Evolutionary conservation across 2,329 filamentous ascomycete genomes (phyloP), one percentile per base, ranked within the genome.

Genomic region (Monosporascus sp.): DNA sequence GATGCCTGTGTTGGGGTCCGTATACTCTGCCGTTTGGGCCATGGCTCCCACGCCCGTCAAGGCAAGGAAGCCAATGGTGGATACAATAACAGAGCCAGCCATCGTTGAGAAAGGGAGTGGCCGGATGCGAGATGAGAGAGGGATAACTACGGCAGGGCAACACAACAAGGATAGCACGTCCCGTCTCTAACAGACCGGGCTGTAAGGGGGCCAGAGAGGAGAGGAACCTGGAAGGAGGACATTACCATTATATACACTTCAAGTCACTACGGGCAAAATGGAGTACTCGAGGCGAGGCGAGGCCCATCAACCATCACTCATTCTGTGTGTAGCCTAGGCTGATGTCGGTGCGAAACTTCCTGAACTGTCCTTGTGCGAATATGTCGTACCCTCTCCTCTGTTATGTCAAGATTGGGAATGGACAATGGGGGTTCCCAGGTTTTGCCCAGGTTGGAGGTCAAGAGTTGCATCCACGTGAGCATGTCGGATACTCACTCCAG

Each of bases 1-100:
- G 54, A 80, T 79, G 24, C 73, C 74, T 3, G 76, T 77, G 50
- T 70, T 67, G 47, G 70, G 60, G 38, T 78, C 76, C 7, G 65
- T 71, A 57, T 74, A 77, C 37, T 43, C 43, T 17, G 47, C 22
- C n/a, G 38, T 31, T 27, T 27, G 22, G n/a, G 37, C 48, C 25
- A 24, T 17, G 17, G 24, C 24, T n/a, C 20, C 38, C 15, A 22
- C 38, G 1, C 31, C 22, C n/a, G 48, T 22, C 14, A 50, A 15
- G 36, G 4, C 35, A 18, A 50, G 48, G 18, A 27, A 20, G 18
- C 48, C 48, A 31, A 50, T 41, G 48, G 20, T 5, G 36, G 35
- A 50, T 38, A 39, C 5, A 25, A 50, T 39, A 5, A 27, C 25
- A 27, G 48, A 41, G 35, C 48, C 37, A 17, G 35, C 20, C 48